Evolutionary conservation across 371 early-diverging fungal genomes (phyloP).

Genomic region (Mortierella sp.): DNA sequence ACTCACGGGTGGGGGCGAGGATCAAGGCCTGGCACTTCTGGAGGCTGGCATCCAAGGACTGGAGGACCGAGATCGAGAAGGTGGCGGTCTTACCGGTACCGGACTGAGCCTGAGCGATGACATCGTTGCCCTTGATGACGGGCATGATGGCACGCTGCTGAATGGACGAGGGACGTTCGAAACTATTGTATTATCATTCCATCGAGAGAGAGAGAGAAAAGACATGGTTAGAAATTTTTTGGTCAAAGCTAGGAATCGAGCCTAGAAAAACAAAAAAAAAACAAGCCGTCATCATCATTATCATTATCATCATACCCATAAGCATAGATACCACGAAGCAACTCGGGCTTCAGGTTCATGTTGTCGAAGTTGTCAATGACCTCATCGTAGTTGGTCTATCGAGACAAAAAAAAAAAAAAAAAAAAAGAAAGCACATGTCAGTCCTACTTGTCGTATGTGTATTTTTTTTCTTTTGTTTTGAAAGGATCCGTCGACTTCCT

Average conservation of each 20-base stretch:
- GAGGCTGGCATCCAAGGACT: constrained; percentile 79
- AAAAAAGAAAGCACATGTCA: background rate
- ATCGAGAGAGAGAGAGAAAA: background rate
- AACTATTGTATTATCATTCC: constrained; percentile 67
- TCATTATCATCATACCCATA: constrained; percentile 71
- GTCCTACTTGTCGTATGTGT: too few relatives aligned
- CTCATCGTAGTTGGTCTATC: constrained; percentile 80
- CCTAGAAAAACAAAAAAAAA: background rate
- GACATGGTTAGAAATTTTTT: background rate
- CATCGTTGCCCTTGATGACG: constrained; percentile 86
- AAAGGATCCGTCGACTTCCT: background rate
- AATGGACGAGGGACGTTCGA: constrained; percentile 92
- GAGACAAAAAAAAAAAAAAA: background rate
- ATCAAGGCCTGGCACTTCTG: constrained; percentile 90
- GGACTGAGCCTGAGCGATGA: constrained; percentile 96
- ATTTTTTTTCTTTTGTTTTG: background rate
- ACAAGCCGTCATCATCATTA: background rate
- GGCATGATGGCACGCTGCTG: constrained; percentile 94
- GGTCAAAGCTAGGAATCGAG: background rate
- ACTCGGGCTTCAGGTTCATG: constrained; percentile 84
- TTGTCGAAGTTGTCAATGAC: constrained; percentile 85
- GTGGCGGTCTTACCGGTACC: constrained; percentile 99
- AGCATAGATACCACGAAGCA: constrained; percentile 90
- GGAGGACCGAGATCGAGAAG: constrained; percentile 92
- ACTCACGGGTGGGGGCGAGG: constrained; percentile 92